These are phyloP conservation scores for Rhododendron simsii DNA, from an alignment of 148 eudicot genomes.

Conservation along the genomic window DNA sequence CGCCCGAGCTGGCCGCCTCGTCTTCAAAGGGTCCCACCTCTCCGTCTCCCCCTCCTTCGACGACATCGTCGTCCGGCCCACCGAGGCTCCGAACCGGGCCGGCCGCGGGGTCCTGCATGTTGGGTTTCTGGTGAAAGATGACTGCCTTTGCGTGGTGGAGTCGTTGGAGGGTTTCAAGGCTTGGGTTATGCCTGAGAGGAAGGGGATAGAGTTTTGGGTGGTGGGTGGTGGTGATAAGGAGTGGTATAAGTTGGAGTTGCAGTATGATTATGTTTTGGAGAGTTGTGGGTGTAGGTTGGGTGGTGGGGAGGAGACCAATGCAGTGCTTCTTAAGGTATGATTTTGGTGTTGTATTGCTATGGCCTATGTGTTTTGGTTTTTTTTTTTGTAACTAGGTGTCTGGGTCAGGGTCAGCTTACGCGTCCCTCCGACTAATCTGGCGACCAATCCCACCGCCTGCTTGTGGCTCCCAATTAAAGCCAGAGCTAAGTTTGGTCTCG, in stretches of 20 bases:
- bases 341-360: background rate
- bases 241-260: conserved; percentile 61
- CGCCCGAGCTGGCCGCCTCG: conserved; percentile 26
- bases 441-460: no score
- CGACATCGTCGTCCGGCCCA: conserved; percentile 60
- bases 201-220: conserved; percentile 50
- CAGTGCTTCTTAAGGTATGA: conserved; percentile 70
- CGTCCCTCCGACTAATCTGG: no score
- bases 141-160: conserved; percentile 56
- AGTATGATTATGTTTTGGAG: conserved; percentile 69
- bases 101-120: conserved; percentile 43
- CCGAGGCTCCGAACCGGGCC: conserved; percentile 40
- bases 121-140: conserved; percentile 51
- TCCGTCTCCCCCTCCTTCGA: conserved; percentile 40
- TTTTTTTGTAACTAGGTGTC: no score
- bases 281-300: conserved; percentile 45
- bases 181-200: conserved; percentile 73
- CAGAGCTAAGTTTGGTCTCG: no score
- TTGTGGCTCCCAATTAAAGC: no score
- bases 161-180: conserved; percentile 50
- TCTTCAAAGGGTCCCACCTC: conserved; percentile 50
- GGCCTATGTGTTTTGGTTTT: background rate
- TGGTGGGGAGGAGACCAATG: conserved; percentile 37
- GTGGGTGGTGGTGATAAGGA: conserved; percentile 17
- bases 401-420: no score